Conservation (phyloP, 2,329 filamentous ascomycete genomes). For the Ophiognomonia clavigignenti-juglandacearum region DNA sequence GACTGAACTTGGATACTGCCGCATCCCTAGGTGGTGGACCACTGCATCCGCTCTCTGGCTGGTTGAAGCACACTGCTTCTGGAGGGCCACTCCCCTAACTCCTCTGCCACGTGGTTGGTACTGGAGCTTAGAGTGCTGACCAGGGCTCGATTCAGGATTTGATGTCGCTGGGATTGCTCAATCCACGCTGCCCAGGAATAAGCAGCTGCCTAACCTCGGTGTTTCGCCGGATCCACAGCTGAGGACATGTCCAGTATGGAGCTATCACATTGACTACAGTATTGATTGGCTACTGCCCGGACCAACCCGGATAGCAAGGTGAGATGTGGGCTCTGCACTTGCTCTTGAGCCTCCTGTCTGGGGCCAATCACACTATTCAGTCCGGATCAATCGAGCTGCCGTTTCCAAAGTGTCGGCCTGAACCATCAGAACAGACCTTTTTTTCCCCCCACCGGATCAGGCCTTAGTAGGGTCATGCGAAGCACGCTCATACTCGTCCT, state of each 20-base stretch:
- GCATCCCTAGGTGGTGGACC: conserved; percentile 5
- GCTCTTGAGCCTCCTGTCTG: conserved; percentile 40
- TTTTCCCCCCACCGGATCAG: background rate
- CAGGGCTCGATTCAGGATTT: no score
- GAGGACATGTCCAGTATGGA: conserved; percentile 18
- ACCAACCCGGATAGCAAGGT: conserved; percentile 49
- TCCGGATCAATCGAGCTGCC: background rate
- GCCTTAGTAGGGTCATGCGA: background rate
- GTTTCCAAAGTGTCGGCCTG: background rate
- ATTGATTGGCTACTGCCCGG: conserved; percentile 26
- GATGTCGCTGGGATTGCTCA: no score
- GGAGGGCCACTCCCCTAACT: no score
- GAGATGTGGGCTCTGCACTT: conserved; percentile 50
- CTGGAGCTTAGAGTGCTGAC: no score
- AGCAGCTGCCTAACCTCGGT: no score
- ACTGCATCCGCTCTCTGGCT: conserved; percentile 4
- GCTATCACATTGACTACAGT: conserved; percentile 21
- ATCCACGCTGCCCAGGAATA: no score
- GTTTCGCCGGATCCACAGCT: no score
- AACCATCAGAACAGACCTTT: background rate
- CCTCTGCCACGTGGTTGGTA: no score
- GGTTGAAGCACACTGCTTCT: background rate
- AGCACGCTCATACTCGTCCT: background rate
- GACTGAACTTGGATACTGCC: conserved; percentile 12
- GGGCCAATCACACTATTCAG: conserved; percentile 20